Conservation (phyloP, 805 yeast genomes). For the Phaffomyces opuntiae region DNA sequence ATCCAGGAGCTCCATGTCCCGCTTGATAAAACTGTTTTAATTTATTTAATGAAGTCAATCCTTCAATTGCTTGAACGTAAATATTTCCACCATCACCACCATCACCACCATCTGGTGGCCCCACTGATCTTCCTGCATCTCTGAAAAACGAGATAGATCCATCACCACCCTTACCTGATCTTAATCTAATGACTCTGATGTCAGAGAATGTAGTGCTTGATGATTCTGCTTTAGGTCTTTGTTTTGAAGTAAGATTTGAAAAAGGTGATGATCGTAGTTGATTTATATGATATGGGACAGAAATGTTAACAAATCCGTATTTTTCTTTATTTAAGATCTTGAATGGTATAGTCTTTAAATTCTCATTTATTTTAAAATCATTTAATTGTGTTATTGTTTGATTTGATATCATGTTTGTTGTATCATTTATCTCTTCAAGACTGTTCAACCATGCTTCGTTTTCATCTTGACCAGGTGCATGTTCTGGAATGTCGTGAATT, state of each 20-base stretch:
- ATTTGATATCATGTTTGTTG: not conserved
- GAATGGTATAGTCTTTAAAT: conserved; percentile 1
- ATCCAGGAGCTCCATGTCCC: conserved; percentile 64
- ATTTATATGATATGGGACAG: conserved; percentile 8
- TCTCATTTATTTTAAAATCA: conserved; percentile 4
- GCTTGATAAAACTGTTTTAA: conserved; percentile 66
- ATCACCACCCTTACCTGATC: conserved; percentile 83
- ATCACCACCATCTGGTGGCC: conserved; percentile 99
- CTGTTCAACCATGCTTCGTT: conserved; percentile 36
- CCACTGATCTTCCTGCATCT: conserved; percentile 76
- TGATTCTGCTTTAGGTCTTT: conserved; percentile 38
- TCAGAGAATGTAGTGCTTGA: conserved; percentile 45
- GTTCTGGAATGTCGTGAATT: conserved; percentile 24
- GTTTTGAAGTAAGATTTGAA: conserved; percentile 27
- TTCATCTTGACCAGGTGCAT: conserved; percentile 35
- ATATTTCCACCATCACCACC: conserved; percentile 93
- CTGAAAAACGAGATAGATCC: conserved; percentile 83
- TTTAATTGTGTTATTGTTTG: not conserved
- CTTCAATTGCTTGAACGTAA: conserved; percentile 73
- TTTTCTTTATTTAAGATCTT: conserved; percentile 1
- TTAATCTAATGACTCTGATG: conserved; percentile 55
- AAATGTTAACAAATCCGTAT: conserved; percentile 8
- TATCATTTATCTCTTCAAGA: conserved; percentile 4
- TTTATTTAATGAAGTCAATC: conserved; percentile 64
- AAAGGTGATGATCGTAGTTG: conserved; percentile 29